phyloP scores from a whole-genome alignment of 1,284 basidiomycete species.

The Coniferiporia sulphurascens region DNA sequence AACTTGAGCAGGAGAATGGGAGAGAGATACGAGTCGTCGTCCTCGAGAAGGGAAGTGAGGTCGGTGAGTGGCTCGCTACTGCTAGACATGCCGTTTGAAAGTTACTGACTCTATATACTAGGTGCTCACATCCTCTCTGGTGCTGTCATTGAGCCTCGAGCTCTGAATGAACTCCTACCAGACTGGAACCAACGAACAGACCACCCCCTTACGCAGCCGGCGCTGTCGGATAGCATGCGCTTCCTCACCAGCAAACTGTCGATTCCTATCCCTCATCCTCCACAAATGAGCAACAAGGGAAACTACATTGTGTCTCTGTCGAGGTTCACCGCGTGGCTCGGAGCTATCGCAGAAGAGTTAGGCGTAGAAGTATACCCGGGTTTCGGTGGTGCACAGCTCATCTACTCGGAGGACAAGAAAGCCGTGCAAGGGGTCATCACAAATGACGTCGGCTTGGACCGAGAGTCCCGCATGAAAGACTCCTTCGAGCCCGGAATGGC shows the following conservation, averaged over 20 bases:
- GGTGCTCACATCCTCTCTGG: conserved; percentile 96
- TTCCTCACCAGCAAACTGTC: conserved; percentile 73
- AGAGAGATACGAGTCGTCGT: conserved; percentile 89
- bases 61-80: conserved; percentile 54
- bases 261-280: conserved; percentile 91
- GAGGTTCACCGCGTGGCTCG: conserved; percentile 87
- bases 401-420: conserved; percentile 67
- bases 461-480: conserved; percentile 75
- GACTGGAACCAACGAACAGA: conserved; percentile 64
- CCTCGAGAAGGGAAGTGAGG: conserved; percentile 91
- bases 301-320: conserved; percentile 95
- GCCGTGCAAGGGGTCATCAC: conserved; percentile 83
- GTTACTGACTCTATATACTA: conserved; percentile 27
- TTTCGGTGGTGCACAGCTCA: conserved; percentile 84
- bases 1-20: conserved; percentile 79
- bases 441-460: conserved; percentile 93
- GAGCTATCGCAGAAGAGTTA: conserved; percentile 81
- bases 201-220: conserved; percentile 75
- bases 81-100: no score
- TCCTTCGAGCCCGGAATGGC: conserved; percentile 97
- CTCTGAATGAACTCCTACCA: conserved; percentile 89
- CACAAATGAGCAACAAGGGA: conserved; percentile 93
- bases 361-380: conserved; percentile 98
- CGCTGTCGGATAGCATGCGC: conserved; percentile 81
- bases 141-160: conserved; percentile 90